Evolutionary conservation across 1,139 yeast species (phyloP), one percentile per base, ranked within the genome.

Genomic region (Sugiyamaella paludigena): DNA sequence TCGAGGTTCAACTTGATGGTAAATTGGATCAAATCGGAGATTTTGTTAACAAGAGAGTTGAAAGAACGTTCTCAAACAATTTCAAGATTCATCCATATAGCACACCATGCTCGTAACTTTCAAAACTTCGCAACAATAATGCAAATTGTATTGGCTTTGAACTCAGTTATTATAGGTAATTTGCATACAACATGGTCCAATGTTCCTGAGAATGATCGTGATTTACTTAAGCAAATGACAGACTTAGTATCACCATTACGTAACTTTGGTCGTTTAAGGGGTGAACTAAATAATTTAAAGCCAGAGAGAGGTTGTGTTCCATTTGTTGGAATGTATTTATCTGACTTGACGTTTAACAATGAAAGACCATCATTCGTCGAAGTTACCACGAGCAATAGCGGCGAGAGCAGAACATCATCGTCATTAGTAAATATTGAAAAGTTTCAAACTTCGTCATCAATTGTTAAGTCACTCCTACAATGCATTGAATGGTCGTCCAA

Each of bases 11-110:
- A 91, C 62, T 71, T 92, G 48, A 84, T 87, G 56, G 76, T 87
- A 6, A 87, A 87, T 63, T 92, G 98, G 98, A 83, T 89, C 43
- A 83, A 87, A 37, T 87, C 96, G 1, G 96, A 92, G 68, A 79
- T 92, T 47, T 67, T 88, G 12, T 70, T 92, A 53, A 87, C 96
- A 7, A 75, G 75, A 49, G 72, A 75, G 36, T 70, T 77, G 35
- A 72, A 70, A 10, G 81, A 85, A 59, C 74, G 92, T 55, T 81
- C 81, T 37, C 76, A 79, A 48, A 77, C 91, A 1, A 78, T 91
- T 12, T 81, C 89, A 16, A 73, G 94, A 57, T 87, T 87, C 60
- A 87, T 92, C 50, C 96, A 88, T 60, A 71, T 91, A 52, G 98
- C 96, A 0, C 83, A 83, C 52, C 79, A 82, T 56, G 75, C 72